Conservation (phyloP, 148 eudicot species). For the Hydrangea macrophylla region DNA sequence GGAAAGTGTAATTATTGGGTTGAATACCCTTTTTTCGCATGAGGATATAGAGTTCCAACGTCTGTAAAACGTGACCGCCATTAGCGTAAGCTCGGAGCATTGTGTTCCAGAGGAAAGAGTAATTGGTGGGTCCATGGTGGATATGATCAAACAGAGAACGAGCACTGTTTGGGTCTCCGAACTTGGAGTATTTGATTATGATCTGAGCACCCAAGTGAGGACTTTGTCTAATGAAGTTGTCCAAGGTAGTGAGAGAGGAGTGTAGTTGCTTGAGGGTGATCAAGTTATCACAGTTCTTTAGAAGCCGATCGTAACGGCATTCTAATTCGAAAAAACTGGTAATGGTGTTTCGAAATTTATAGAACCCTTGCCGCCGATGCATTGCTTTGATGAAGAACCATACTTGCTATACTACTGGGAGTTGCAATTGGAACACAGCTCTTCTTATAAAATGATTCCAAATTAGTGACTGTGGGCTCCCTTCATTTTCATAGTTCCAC, state of each 20-base stretch:
- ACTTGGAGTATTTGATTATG: constrained; percentile 17
- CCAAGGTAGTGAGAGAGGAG: constrained; percentile 17
- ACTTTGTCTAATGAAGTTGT: constrained; percentile 18
- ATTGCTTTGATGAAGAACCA: too few relatives aligned
- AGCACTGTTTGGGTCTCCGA: constrained; percentile 1
- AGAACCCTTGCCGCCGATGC: too few relatives aligned
- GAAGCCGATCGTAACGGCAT: constrained; percentile 12
- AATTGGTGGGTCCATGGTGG: constrained; percentile 9
- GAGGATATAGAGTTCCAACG: constrained; percentile 14
- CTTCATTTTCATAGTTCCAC: too few relatives aligned
- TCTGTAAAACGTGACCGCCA: background rate
- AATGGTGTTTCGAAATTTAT: background rate
- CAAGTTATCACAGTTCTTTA: constrained; percentile 7
- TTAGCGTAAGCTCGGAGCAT: constrained; percentile 25
- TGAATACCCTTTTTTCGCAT: constrained; percentile 14
- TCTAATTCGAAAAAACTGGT: constrained; percentile 12
- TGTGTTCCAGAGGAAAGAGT: constrained; percentile 27
- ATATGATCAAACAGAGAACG: constrained; percentile 14
- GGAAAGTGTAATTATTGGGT: constrained; percentile 25
- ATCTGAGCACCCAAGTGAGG: constrained; percentile 18
- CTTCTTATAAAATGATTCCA: too few relatives aligned
- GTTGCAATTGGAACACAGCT: too few relatives aligned
- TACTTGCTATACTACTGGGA: too few relatives aligned
- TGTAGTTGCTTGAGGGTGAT: constrained; percentile 15
- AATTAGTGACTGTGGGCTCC: too few relatives aligned